A percentile compares a stretch with the other conserved stretches of the same genome.
Evolutionary conservation across 345 rosid species (phyloP).

Genomic region (Microthlaspi erraticum): DNA sequence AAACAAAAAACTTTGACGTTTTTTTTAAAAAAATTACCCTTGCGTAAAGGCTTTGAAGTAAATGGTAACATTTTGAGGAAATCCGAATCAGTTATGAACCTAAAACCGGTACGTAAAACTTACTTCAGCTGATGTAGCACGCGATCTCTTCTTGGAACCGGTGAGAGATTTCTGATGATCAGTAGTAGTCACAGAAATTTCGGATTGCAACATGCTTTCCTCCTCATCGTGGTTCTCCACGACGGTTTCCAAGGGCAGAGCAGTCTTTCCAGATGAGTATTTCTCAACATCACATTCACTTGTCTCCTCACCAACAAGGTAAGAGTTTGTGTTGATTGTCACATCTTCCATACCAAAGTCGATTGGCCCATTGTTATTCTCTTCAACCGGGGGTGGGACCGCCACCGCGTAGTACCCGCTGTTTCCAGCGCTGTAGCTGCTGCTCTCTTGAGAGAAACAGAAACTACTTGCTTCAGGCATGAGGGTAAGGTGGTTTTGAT

Average conservation of each 20-base stretch:
- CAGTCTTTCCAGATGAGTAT: constrained; percentile 40
- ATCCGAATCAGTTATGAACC: neutral
- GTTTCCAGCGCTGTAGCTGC: constrained; percentile 45
- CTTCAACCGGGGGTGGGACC: constrained; percentile 42
- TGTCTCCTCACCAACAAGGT: constrained; percentile 52
- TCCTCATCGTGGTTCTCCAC: constrained; percentile 38
- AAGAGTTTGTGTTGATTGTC: constrained; percentile 51
- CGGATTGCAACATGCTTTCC: constrained; percentile 42
- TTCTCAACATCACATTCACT: constrained; percentile 52
- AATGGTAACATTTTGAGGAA: constrained; percentile 15
- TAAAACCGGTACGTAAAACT: constrained; percentile 38
- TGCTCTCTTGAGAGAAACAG: constrained; percentile 53
- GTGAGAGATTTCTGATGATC: constrained; percentile 45
- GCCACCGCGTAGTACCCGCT: constrained; percentile 27
- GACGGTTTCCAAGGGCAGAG: constrained; percentile 37
- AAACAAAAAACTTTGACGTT: too few relatives aligned
- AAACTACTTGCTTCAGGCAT: constrained; percentile 33
- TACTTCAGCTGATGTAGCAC: constrained; percentile 53
- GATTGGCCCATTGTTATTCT: constrained; percentile 46
- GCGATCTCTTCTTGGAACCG: constrained; percentile 63
- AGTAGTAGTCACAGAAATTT: constrained; percentile 40
- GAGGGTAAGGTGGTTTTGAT: constrained; percentile 36
- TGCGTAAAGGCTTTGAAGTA: too few relatives aligned
- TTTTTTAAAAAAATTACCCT: too few relatives aligned
- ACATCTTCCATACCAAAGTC: constrained; percentile 54